Percentiles rank a stretch among this genome's conserved stretches.
Evolutionary conservation across 108 stramenopile species (phyloP).

Genomic region (Phaeodactylum tricornutum): DNA sequence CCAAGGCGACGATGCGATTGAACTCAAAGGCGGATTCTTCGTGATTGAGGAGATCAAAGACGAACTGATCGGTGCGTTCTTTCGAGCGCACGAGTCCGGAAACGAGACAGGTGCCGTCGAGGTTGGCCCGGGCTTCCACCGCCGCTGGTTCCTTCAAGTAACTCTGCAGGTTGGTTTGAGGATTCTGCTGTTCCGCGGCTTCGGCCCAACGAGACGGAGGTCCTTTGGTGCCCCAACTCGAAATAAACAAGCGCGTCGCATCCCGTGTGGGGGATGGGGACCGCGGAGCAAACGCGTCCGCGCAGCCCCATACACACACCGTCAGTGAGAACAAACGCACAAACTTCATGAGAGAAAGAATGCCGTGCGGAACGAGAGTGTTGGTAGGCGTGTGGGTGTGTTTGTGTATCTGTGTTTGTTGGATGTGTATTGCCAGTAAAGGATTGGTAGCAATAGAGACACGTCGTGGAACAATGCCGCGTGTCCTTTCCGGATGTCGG

Average conservation of each 20-base stretch:
- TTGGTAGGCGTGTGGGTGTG: no score
- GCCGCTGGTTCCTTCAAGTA: conserved; percentile 29
- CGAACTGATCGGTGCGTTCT: conserved; percentile 62
- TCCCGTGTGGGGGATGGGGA: no score
- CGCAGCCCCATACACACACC: no score
- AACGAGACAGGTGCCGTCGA: conserved; percentile 34
- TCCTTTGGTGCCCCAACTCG: conserved; percentile 36
- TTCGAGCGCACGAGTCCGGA: conserved; percentile 24
- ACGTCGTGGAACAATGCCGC: no score
- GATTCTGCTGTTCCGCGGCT: conserved; percentile 8
- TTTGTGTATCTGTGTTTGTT: no score
- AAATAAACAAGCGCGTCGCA: conserved; percentile 29
- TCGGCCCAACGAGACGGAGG: conserved; percentile 4
- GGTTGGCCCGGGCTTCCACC: conserved; percentile 30
- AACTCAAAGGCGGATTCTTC: conserved; percentile 71
- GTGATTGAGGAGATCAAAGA: conserved; percentile 81
- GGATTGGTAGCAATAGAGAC: no score
- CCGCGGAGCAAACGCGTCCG: no score
- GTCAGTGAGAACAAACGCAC: no score
- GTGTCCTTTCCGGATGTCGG: no score
- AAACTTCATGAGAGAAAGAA: no score
- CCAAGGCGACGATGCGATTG: conserved; percentile 74
- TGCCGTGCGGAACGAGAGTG: no score
- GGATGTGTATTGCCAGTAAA: no score
- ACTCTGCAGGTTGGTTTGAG: conserved; percentile 33